Evolutionary conservation across 176 grass and related monocot genomes (phyloP), one percentile per base, ranked within the genome.

Genomic region (Phoenix dactylifera): DNA sequence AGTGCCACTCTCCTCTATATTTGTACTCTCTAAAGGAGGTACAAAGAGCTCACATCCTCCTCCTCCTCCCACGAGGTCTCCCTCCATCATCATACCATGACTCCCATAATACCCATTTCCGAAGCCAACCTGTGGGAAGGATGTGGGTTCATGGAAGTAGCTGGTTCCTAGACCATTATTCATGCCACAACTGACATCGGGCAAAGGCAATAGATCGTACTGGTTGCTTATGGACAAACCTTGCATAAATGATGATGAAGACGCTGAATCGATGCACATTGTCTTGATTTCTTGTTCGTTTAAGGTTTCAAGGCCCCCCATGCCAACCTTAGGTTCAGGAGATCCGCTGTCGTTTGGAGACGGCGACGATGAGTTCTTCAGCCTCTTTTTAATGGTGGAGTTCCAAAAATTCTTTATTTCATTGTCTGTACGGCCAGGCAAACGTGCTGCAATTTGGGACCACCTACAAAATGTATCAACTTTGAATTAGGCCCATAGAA

Each of bases 381-480:
- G 83, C 24, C 87, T 79, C 70, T 91, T 97, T 74, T 97, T 97
- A 75, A 91, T 91, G 57, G 87, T 91, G 18, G 92, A 97, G 80
- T 97, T 97, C 92, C 92, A 97, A 53, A 97, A 97, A 72, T 97
- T 97, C 76, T 97, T 97, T 63, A 97, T 97, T 84, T 97, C 92
- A 51, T 97, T 97, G 60, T 97, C 92, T 26, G 92, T 97, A 53
- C 92, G 87, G 24, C 92, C 92, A 15, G 84, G 87, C 54, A 97
- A 53, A 68, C 87, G 81, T 53, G 92, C 78, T 32, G 92, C 92
- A 26, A 97, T 97, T 72, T 91, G 92, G 7, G 92, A 97, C 92
- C 92, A 97, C 80, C 92, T 97, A 39, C 35, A 39, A 39, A 39
- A 39, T 39, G 7, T 39, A 9, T 32, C 6, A 32, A 5, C 5